These are phyloP conservation scores for Phaseolus coccineus DNA, from an alignment of 331 rosid genomes.

Conservation along the genomic window DNA sequence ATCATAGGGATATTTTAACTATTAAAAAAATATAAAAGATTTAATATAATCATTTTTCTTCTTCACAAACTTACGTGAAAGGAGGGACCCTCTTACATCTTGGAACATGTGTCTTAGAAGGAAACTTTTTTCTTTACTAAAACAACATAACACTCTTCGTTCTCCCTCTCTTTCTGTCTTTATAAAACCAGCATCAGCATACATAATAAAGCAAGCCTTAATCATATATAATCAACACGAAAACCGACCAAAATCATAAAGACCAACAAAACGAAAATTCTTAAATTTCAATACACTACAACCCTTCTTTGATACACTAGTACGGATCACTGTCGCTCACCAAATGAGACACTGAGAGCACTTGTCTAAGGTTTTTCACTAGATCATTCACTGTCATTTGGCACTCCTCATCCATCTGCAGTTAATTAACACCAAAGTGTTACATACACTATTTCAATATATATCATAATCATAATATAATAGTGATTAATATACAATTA, in stretches of 20 bases:
- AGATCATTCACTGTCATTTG: constrained; percentile 34
- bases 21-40: too few species aligned
- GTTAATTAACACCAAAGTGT: not conserved
- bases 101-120: too few species aligned
- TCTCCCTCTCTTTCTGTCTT: too few species aligned
- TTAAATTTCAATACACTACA: not conserved
- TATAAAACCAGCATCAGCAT: too few species aligned
- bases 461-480: not conserved
- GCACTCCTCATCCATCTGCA: constrained; percentile 43
- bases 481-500: not conserved
- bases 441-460: not conserved
- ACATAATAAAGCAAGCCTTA: too few species aligned
- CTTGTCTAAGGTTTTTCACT: constrained; percentile 27
- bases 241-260: not conserved
- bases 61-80: too few species aligned
- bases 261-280: not conserved
- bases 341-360: not conserved
- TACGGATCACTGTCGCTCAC: constrained; percentile 39
- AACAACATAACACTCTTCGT: too few species aligned
- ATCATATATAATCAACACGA: not conserved
- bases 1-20: too few species aligned
- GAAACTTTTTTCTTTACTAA: too few species aligned
- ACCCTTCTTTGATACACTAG: constrained; percentile 50
- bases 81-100: too few species aligned
- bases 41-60: too few species aligned